These are phyloP conservation scores for Populus simonii DNA, from an alignment of 345 rosid genomes.

Conservation along the genomic window DNA sequence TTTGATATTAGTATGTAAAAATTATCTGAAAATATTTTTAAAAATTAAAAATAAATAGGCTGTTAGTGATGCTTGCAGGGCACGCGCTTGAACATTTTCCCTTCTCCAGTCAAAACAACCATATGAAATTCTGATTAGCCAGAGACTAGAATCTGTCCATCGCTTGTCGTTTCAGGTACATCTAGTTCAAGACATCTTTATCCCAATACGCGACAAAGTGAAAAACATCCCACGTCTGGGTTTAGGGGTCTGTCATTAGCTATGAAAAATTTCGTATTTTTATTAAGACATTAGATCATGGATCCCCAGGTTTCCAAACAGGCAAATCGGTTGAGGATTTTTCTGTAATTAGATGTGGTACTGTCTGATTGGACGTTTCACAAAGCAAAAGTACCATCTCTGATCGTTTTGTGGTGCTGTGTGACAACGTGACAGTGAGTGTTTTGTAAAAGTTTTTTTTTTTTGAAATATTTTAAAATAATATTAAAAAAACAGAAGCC, in stretches of 20 bases:
- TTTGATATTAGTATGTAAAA: too few species aligned
- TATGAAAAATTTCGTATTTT: neutral
- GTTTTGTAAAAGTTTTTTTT: too few species aligned
- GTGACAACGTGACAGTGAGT: neutral
- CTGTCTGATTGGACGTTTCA: neutral
- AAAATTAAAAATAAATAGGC: too few species aligned
- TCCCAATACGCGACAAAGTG: neutral
- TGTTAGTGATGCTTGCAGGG: neutral
- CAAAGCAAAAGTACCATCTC: neutral
- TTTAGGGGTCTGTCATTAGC: neutral
- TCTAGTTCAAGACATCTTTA: neutral
- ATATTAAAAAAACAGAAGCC: too few species aligned
- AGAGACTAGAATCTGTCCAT: neutral
- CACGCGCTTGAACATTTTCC: neutral
- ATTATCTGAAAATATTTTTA: too few species aligned
- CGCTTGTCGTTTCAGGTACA: neutral
- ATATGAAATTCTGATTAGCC: neutral
- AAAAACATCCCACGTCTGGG: neutral
- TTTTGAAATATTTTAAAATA: too few species aligned
- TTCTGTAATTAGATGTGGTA: neutral
- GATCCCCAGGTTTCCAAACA: neutral
- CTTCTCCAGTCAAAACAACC: neutral
- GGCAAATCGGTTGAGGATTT: neutral
- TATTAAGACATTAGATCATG: neutral
- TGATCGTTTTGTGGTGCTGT: too few species aligned